A percentile compares a stretch with the other conserved stretches of the same genome.
Conservation (phyloP, 2,329 filamentous ascomycete species). For the Claviceps sp. region DNA sequence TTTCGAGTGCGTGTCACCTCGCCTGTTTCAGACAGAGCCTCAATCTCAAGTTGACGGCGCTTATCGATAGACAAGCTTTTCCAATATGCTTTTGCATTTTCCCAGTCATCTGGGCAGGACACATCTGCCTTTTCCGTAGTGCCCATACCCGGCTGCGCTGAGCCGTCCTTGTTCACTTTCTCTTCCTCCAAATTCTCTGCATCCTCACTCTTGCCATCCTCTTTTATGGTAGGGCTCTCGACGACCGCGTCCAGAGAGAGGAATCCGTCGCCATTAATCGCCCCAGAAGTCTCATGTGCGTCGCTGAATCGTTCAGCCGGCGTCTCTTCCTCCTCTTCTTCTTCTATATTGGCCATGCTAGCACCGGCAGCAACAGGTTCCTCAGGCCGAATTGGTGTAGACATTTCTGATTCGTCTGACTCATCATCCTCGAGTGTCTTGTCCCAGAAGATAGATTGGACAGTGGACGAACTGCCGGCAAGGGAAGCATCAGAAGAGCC, state of each 20-base stretch:
- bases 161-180: not conserved
- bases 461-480: constrained; percentile 5
- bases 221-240: constrained; percentile 35
- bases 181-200: constrained; percentile 1
- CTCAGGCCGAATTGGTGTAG: constrained; percentile 8
- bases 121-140: not conserved
- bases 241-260: constrained; percentile 61
- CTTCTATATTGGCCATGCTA: constrained; percentile 25
- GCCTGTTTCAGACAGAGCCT: constrained; percentile 40
- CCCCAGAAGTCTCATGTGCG: constrained; percentile 59
- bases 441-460: not conserved
- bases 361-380: constrained; percentile 11
- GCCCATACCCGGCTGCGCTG: not conserved
- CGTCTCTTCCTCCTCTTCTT: constrained; percentile 28
- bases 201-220: constrained; percentile 12
- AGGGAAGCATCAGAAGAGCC: not conserved
- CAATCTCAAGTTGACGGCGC: constrained; percentile 46
- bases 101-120: constrained; percentile 41
- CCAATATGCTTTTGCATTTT: constrained; percentile 57
- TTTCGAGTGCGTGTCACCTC: constrained; percentile 26
- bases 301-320: constrained; percentile 59
- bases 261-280: constrained; percentile 53
- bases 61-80: constrained; percentile 49
- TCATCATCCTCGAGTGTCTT: not conserved
- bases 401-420: constrained; percentile 2